Base-by-base conservation (phyloP, 225 moss, liverwort and hornwort genomes). In the Lunularia cruciata region DNA sequence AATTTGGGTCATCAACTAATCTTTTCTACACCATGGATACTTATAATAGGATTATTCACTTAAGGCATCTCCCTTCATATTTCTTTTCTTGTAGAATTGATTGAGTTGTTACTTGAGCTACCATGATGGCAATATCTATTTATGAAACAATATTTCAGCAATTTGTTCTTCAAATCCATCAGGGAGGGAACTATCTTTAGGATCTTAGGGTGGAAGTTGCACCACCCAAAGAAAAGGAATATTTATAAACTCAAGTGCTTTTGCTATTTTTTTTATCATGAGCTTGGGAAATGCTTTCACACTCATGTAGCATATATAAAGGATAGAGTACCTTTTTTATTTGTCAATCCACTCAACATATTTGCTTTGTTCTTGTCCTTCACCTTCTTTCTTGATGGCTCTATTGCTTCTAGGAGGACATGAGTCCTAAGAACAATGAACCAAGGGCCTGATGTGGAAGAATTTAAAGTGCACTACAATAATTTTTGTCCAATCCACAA, bases 171-270 rank as follows among this genome's bases (percentile, higher is more conserved):
- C 23, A 32, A 77, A 81, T 46, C 77, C 77, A 25, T 14, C 16
- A 3, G 77, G 77, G 26, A 77, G 73, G 18, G 42, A 0, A 0
- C 69, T 38, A 30, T 48, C 55, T 23, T 36, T 43, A 16, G 26
- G 23, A 14, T 23, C 19, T 9, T 8, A 4, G 18, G 23, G n/a
- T 23, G 58, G 54, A 5, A 33, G 5, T 56, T 60, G 59, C 46
- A 80, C 55, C 67, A 48, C 40, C 79, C 75, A 80, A 38, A 75
- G 63, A 18, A 80, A 80, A 4, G 67, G 28, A 38, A 74, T 51
- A 1, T 48, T 28, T 6, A 26, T 53, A n/a, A 20, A 26, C 79
- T 72, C 37, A 23, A 80, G 25, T 18, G 60, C 79, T 34, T 36
- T 18, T 12, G 75, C 75, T 23, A 80, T 56, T 49, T 72, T 67